Evolutionary conservation across 805 yeast species (phyloP).

Genomic region (Tetrapisispora taiwanensis): DNA sequence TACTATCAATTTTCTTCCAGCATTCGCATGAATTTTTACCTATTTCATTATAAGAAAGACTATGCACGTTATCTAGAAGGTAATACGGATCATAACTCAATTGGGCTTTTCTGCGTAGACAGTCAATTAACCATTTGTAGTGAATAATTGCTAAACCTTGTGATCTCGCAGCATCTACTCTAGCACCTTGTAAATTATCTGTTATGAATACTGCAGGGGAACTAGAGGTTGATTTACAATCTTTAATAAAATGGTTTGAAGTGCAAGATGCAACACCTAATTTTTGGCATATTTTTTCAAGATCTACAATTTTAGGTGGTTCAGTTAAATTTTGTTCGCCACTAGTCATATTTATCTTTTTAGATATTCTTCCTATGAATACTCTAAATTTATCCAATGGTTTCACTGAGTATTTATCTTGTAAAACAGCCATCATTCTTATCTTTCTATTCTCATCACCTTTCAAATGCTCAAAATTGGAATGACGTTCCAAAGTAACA

Average conservation of each 20-base stretch:
- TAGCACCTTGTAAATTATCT: constrained; percentile 19
- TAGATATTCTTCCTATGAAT: constrained; percentile 23
- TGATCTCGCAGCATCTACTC: constrained; percentile 31
- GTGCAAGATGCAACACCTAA: constrained; percentile 12
- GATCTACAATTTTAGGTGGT: background rate
- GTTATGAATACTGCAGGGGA: constrained; percentile 16
- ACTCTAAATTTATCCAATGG: constrained; percentile 19
- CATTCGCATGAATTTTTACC: constrained; percentile 28
- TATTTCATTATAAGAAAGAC: constrained; percentile 18
- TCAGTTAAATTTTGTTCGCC: constrained; percentile 3
- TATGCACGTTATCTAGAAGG: constrained; percentile 13
- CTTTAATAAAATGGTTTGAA: constrained; percentile 11
- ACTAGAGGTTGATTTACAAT: constrained; percentile 6
- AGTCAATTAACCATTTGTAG: constrained; percentile 36
- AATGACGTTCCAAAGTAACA: constrained; percentile 9
- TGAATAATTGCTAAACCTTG: constrained; percentile 34
- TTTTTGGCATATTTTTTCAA: constrained; percentile 11
- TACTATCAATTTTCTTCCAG: constrained; percentile 12
- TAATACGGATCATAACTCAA: constrained; percentile 31
- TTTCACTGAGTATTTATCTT: constrained; percentile 10
- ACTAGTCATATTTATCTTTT: background rate
- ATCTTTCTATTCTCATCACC: background rate
- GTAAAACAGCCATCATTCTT: constrained; percentile 12
- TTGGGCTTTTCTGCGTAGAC: constrained; percentile 33
- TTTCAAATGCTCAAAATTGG: constrained; percentile 1